Evolutionary conservation across 2,329 filamentous ascomycete species (phyloP).

Genomic region (Metarhizium robertsii): DNA sequence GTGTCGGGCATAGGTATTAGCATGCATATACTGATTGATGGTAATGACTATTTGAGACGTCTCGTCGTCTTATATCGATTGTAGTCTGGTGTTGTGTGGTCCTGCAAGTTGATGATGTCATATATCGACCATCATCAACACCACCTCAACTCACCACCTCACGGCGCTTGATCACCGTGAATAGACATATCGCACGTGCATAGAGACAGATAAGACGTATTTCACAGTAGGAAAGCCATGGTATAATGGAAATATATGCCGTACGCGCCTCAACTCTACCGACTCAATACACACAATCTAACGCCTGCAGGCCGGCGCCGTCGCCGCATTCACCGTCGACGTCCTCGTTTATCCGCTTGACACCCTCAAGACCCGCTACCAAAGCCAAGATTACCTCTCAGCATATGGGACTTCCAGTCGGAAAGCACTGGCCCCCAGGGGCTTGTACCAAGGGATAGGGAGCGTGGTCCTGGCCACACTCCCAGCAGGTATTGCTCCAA

Average conservation of each 20-base stretch:
- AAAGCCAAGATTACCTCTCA: constrained; percentile 65
- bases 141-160: background rate
- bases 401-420: constrained; percentile 52
- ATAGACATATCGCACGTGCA: background rate
- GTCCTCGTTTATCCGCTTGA: constrained; percentile 80
- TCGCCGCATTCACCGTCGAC: constrained; percentile 80
- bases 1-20: background rate
- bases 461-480: constrained; percentile 78
- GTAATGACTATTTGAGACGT: background rate
- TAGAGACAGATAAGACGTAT: too few species aligned
- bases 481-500: constrained; percentile 56
- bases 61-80: background rate
- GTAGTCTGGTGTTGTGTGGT: background rate
- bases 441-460: constrained; percentile 80
- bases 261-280: constrained; percentile 11
- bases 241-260: constrained; percentile 22
- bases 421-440: constrained; percentile 50
- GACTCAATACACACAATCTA: background rate
- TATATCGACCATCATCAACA: background rate
- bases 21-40: background rate
- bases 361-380: constrained; percentile 79
- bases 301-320: constrained; percentile 61
- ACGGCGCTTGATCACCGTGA: background rate
- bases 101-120: background rate
- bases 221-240: background rate